Conservation (phyloP, 1,284 basidiomycete genomes). For the Meira nashicola region DNA sequence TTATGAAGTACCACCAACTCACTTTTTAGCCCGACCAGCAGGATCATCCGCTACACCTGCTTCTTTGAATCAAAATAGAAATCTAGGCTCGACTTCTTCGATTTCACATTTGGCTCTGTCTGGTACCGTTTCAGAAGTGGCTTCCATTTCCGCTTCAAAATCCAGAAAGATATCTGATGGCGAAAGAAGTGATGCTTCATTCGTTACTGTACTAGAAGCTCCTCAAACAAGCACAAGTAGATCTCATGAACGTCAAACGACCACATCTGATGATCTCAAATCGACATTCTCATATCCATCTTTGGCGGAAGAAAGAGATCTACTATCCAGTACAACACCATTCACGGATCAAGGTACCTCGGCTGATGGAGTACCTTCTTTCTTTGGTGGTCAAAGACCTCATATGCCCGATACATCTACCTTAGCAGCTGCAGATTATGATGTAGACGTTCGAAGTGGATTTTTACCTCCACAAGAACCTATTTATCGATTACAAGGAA, state of each 20-base stretch:
- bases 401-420: slow-evolving; percentile 68
- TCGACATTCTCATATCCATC: slow-evolving; percentile 6
- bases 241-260: slow-evolving; percentile 8
- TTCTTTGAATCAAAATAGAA: not conserved
- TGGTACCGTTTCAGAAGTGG: not conserved
- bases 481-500: slow-evolving; percentile 60
- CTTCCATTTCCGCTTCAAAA: not conserved
- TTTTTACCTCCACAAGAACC: slow-evolving; percentile 84
- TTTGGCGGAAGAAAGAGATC: slow-evolving; percentile 12
- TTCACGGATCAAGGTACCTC: slow-evolving; percentile 7
- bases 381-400: slow-evolving; percentile 9
- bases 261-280: not conserved
- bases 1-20: slow-evolving; percentile 37
- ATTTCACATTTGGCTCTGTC: slow-evolving; percentile 5
- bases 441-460: slow-evolving; percentile 83
- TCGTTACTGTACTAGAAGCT: not conserved
- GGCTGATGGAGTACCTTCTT: not conserved
- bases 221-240: not conserved
- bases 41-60: not conserved
- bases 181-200: not conserved
- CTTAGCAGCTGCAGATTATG: slow-evolving; percentile 86
- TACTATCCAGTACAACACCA: slow-evolving; percentile 21
- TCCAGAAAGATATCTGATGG: not conserved
- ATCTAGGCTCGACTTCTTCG: not conserved
- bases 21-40: slow-evolving; percentile 37